Conservation (phyloP, 768 basidiomycete species). For the Neoboletus subvelutipes region DNA sequence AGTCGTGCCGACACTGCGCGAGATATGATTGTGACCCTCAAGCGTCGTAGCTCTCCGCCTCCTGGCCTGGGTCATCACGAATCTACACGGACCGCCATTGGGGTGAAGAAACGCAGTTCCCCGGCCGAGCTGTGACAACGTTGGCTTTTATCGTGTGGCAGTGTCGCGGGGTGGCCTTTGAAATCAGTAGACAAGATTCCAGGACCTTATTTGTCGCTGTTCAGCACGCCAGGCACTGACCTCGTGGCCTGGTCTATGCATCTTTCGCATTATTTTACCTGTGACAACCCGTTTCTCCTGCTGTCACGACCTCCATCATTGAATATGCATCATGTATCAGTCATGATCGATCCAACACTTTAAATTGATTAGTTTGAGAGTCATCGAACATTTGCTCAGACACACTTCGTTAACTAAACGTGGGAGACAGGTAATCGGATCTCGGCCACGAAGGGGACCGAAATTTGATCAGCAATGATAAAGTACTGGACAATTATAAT, state of each 20-base stretch:
- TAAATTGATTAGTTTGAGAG: not conserved
- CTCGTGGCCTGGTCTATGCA: not conserved
- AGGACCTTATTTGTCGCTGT: not conserved
- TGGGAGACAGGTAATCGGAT: not conserved
- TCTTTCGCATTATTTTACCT: not conserved
- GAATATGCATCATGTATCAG: not conserved
- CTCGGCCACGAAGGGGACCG: not conserved
- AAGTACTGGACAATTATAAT: not conserved
- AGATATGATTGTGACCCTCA: constrained; percentile 65
- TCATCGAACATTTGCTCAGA: not conserved
- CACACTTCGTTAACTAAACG: not conserved
- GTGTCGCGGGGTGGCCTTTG: constrained; percentile 62
- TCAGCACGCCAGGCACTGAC: not conserved
- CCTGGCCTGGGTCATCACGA: constrained; percentile 7
- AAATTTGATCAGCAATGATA: not conserved
- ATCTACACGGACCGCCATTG: constrained; percentile 33
- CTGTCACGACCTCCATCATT: not conserved
- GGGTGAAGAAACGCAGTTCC: constrained; percentile 57
- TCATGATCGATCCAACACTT: not conserved
- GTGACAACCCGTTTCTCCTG: not conserved
- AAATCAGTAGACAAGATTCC: constrained; percentile 7
- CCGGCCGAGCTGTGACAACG: constrained; percentile 52
- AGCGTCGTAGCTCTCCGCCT: constrained; percentile 49
- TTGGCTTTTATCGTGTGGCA: constrained; percentile 58
- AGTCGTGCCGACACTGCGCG: constrained; percentile 57